Evolutionary conservation across 2,329 filamentous ascomycete genomes (phyloP).

Genomic region (Aspergillus clavatus): DNA sequence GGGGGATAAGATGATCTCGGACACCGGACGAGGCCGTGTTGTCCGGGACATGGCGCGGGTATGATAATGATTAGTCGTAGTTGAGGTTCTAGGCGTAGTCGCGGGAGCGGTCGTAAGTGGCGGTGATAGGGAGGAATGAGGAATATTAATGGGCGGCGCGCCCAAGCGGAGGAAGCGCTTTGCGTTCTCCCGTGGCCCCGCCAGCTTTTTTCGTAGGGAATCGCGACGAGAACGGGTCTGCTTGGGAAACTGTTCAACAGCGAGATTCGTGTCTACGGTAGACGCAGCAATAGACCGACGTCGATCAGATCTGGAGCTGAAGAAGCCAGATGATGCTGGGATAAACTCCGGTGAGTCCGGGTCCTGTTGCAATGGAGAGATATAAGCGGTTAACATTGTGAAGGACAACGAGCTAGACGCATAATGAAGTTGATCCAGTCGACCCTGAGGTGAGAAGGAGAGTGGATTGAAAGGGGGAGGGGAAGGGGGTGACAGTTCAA

Average conservation of each 20-base stretch:
- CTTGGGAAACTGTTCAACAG: conserved; percentile 23
- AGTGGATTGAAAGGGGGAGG: conserved; percentile 1
- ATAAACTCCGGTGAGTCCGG: conserved; percentile 16
- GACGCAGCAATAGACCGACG: conserved; percentile 17
- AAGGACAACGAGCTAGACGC: conserved; percentile 11
- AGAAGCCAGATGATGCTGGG: conserved; percentile 20
- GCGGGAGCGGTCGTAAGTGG: conserved; percentile 8
- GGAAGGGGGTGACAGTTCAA: too few species aligned
- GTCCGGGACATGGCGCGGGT: conserved; percentile 23
- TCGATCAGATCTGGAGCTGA: conserved; percentile 23
- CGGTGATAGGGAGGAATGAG: conserved; percentile 18
- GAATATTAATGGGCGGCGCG: conserved; percentile 24
- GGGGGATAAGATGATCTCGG: conserved; percentile 33
- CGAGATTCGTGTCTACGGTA: conserved; percentile 15
- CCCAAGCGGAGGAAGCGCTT: conserved; percentile 44
- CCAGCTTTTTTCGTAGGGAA: conserved; percentile 39
- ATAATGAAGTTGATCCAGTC: conserved; percentile 13
- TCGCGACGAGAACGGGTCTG: conserved; percentile 19
- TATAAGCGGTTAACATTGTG: conserved; percentile 30
- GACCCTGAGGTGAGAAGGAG: neutral
- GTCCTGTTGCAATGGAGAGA: conserved; percentile 25
- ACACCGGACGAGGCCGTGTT: conserved; percentile 29
- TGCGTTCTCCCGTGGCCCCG: conserved; percentile 44
- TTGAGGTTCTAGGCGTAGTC: neutral
- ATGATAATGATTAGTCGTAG: neutral